These are phyloP conservation scores for Emericellopsis cladophorae DNA, from an alignment of 2,329 filamentous ascomycete species.

Conservation along the genomic window DNA sequence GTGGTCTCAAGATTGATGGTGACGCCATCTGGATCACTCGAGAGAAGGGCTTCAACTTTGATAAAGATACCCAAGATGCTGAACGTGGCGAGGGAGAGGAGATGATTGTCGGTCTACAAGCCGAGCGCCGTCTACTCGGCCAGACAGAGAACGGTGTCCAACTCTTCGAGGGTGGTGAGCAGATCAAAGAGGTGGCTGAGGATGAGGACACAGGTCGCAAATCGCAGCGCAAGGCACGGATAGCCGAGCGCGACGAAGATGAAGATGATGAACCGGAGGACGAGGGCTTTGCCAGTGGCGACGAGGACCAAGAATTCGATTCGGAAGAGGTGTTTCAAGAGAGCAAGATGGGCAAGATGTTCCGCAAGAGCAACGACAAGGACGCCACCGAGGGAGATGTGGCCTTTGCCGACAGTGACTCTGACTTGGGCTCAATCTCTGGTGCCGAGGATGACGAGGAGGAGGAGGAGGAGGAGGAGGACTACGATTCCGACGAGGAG, in stretches of 20 bases:
- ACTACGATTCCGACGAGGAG: conserved; percentile 48
- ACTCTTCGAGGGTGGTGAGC: conserved; percentile 68
- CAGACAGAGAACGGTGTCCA: conserved; percentile 72
- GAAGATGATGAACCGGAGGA: conserved; percentile 41
- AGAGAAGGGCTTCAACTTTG: conserved; percentile 64
- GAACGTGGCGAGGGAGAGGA: conserved; percentile 91
- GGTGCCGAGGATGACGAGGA: conserved; percentile 33
- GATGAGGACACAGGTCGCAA: conserved; percentile 48
- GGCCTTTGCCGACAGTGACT: conserved; percentile 92
- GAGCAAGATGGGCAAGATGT: conserved; percentile 47
- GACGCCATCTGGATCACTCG: conserved; percentile 84
- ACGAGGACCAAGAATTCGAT: conserved; percentile 37
- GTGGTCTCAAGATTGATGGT: conserved; percentile 89
- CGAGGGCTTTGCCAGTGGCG: conserved; percentile 38
- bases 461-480: conserved; percentile 29
- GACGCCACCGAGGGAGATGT: conserved; percentile 49
- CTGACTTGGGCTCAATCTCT: conserved; percentile 83
- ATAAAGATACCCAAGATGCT: conserved; percentile 49
- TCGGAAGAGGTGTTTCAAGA: conserved; percentile 46
- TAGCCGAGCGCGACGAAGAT: conserved; percentile 47
- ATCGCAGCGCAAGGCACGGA: conserved; percentile 40
- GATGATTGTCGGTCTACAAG: conserved; percentile 81
- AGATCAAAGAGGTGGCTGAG: conserved; percentile 44
- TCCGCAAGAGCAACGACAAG: conserved; percentile 36
- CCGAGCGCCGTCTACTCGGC: conserved; percentile 69